Base-by-base conservation (phyloP, 768 basidiomycete species). In the Pleurotus tuber-regium region DNA sequence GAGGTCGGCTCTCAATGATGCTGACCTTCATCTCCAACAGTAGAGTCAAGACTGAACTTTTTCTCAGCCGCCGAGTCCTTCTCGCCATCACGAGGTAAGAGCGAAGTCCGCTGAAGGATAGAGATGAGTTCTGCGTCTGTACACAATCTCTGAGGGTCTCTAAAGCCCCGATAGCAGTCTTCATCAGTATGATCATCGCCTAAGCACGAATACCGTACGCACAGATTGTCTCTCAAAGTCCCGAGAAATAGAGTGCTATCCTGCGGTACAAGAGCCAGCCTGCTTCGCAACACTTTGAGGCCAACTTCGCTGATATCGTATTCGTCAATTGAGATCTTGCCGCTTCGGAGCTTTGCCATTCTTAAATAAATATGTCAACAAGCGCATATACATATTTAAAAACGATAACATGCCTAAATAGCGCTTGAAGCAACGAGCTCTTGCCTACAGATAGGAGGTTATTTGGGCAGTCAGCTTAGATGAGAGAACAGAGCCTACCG, bases 191-290 rank as follows among this genome's bases (percentile, higher is more conserved):
- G 25, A n/a, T n/a, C 16, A 40, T 16, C 21, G 18, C 35, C 12
- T 19, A 24, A 10, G 9, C 11, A 50, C 19, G 14, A 33, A 43
- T 12, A 23, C n/a, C 18, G 10, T 43, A 16, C 49, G 36, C 29
- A 71, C 76, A 78, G 55, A 64, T 76, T 76, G 57, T 81, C 66
- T 41, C 79, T 65, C 23, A 78, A 59, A 4, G 75, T 74, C 11
- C 77, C 77, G n/a, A 75, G 57, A 60, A 82, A 84, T 14, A 83
- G 63, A n/a, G 75, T 72, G 14, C 69, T 70, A 48, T 84, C 81
- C 63, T 87, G 87, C 14, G 86, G 87, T 14, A 89, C 84, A 48
- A 87, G 75, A 2, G 84, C 80, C 5, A 88, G 62, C n/a, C 75
- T 70, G 25, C 66, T 66, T 11, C 85, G 74, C 14, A 87, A 66